These are phyloP conservation scores for Hanseniaspora mollemarum DNA, from an alignment of 805 yeast species.

Conservation along the genomic window DNA sequence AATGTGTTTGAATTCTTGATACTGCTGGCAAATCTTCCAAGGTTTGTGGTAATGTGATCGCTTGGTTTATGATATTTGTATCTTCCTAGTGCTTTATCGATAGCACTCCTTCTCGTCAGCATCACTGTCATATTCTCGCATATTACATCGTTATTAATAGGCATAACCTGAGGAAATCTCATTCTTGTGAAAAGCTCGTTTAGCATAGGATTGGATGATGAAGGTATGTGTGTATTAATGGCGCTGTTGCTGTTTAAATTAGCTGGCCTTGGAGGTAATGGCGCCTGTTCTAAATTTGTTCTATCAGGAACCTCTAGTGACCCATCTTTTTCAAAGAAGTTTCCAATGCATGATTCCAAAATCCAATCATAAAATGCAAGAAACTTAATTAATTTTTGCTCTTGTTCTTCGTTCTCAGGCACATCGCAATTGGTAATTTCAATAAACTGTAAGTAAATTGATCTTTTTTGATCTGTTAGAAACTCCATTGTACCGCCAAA, in stretches of 20 bases:
- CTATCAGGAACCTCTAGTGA: not conserved
- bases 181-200: slow-evolving; percentile 13
- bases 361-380: slow-evolving; percentile 9
- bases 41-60: not conserved
- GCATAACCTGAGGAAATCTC: not conserved
- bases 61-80: not conserved
- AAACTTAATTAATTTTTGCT: slow-evolving; percentile 3
- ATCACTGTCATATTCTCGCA: not conserved
- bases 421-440: slow-evolving; percentile 2
- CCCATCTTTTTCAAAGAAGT: slow-evolving; percentile 4
- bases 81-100: not conserved
- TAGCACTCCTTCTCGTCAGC: not conserved
- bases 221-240: not conserved
- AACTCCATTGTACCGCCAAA: not conserved
- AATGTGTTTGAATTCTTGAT: not conserved
- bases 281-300: not conserved
- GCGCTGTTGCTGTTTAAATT: not conserved
- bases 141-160: not conserved
- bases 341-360: slow-evolving; percentile 2
- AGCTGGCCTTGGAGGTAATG: not conserved
- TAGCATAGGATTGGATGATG: slow-evolving; percentile 9
- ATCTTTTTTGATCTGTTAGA: not conserved
- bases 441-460: slow-evolving; percentile 4
- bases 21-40: not conserved
- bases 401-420: slow-evolving; percentile 2